A percentile compares a stretch with the other conserved stretches of the same genome.
phyloP scores from a whole-genome alignment of 1,284 basidiomycete species.

The Leccinum griseonigrum region DNA sequence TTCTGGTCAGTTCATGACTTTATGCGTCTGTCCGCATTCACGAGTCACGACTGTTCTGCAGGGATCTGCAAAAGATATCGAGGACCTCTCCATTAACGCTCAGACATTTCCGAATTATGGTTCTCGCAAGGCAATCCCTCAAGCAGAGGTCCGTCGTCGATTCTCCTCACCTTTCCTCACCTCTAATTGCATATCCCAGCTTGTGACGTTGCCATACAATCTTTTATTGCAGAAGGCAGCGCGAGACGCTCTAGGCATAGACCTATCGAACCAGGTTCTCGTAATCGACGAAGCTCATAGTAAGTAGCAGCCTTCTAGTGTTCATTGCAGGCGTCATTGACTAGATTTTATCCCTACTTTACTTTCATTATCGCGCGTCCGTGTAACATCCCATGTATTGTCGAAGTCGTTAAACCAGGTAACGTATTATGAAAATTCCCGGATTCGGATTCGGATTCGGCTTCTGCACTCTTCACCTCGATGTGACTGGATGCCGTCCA shows the following conservation, averaged over 20 bases:
- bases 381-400: constrained; percentile 61
- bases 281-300: constrained; percentile 98
- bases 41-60: constrained; percentile 28
- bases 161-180: neutral
- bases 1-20: constrained; percentile 57
- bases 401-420: constrained; percentile 75
- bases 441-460: constrained; percentile 50
- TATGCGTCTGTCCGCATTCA: constrained; percentile 1
- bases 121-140: constrained; percentile 80
- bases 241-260: constrained; percentile 84
- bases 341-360: constrained; percentile 86
- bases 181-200: constrained; percentile 41
- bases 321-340: constrained; percentile 38
- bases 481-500: constrained; percentile 51
- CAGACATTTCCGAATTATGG: constrained; percentile 94
- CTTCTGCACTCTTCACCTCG: constrained; percentile 71
- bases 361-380: constrained; percentile 79
- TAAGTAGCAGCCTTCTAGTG: constrained; percentile 39
- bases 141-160: constrained; percentile 73
- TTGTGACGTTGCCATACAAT: constrained; percentile 93
- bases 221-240: constrained; percentile 84
- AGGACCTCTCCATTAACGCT: constrained; percentile 75
- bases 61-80: constrained; percentile 91
- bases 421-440: constrained; percentile 80
- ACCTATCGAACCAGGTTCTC: constrained; percentile 80